phyloP scores from a whole-genome alignment of 805 yeast genomes.

The Wickerhamomyces pijperi region DNA sequence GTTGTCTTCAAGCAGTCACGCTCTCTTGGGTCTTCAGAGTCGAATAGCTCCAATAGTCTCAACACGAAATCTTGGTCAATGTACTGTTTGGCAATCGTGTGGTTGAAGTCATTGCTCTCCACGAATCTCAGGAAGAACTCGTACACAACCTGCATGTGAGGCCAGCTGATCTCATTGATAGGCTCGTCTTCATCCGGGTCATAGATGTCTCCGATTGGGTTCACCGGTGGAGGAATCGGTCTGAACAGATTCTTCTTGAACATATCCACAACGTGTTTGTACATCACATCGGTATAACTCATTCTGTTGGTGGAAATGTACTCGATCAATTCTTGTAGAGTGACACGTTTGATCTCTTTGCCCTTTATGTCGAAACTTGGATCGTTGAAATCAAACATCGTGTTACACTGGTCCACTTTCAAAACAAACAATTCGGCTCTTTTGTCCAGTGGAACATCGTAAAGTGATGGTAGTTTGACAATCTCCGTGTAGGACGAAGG shows the following conservation, averaged over 20 bases:
- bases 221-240: conserved; percentile 97
- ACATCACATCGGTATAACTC: conserved; percentile 84
- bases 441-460: conserved; percentile 78
- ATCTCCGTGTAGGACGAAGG: conserved; percentile 56
- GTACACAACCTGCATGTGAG: conserved; percentile 95
- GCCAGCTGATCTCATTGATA: conserved; percentile 93
- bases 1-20: conserved; percentile 93
- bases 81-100: conserved; percentile 83
- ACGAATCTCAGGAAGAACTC: conserved; percentile 88
- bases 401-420: conserved; percentile 89
- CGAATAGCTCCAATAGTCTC: conserved; percentile 77
- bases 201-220: conserved; percentile 90
- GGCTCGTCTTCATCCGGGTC: conserved; percentile 99
- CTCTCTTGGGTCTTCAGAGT: conserved; percentile 93
- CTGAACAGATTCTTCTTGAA: conserved; percentile 81
- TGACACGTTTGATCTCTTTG: conserved; percentile 80
- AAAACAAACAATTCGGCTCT: conserved; percentile 70
- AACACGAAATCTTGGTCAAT: conserved; percentile 87
- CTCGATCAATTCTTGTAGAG: conserved; percentile 82
- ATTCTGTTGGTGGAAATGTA: conserved; percentile 76
- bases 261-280: conserved; percentile 80
- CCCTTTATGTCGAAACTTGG: conserved; percentile 88
- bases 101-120: conserved; percentile 91
- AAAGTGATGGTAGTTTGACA: conserved; percentile 73
- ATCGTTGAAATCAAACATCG: conserved; percentile 88